Base-by-base conservation (phyloP, 306 rosid genomes). In the Senna siamea region DNA sequence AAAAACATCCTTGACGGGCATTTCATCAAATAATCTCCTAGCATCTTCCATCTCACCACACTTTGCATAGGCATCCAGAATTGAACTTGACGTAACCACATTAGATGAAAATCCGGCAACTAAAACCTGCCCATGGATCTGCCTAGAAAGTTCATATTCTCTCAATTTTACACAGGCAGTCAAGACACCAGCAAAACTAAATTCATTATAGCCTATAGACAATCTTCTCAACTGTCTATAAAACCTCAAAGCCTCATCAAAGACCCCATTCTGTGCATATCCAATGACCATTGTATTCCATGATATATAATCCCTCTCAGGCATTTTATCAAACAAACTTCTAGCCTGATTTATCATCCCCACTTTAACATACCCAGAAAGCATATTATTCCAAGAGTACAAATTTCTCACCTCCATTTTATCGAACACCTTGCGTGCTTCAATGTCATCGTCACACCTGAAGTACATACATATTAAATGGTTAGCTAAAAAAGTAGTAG, bases 201-300 rank as follows among this genome's bases (percentile, higher is more conserved):
- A 93, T 78, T 83, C 92, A 68, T 90, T 93, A 60, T 81, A 84
- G 32, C 92, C 93, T 22, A 86, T 75, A 17, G 78, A 34, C 53
- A 75, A 75, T 43, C 87, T 86, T 79, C 98, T 77, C 14, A 90
- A 74, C 81, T 74, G 83, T 59, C 79, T 77, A 58, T 88, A 84
- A 53, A 87, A 78, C 74, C 82, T 81, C 82, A 93, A 70, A 75
- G 93, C 98, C 80, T 88, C 93, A 28, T 74, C 54, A 74, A 54
- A 70, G 9, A 61, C 66, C 55, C 85, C 95, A 72, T 62, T 58
- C 71, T 82, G 86, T 0, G 95, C 96, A 78, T 80, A 84, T 47
- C 89, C 93, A 84, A 84, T 82, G 52, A 90, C 87, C 90, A 93
- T 90, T 0, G 90, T 78, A 73, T 93, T 93, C 98, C 98, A 93